Conservation (phyloP, 768 basidiomycete genomes). For the Boletales sp. region DNA sequence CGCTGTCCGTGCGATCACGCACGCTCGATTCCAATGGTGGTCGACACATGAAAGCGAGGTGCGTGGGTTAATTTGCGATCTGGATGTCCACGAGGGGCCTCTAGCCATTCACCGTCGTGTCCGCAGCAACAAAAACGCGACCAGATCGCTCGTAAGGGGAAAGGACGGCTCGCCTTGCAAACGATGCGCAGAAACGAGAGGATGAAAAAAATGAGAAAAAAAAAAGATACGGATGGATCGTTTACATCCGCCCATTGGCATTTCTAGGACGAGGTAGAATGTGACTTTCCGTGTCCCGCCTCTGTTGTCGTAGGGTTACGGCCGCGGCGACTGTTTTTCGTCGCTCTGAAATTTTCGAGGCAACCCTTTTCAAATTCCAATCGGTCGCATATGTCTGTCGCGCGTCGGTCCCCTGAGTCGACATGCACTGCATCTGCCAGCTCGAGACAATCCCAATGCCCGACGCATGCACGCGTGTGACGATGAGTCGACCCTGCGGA, state of each 20-base stretch:
- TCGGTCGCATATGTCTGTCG: constrained; percentile 5
- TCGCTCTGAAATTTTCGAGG: constrained; percentile 22
- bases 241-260: constrained; percentile 32
- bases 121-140: too few species aligned
- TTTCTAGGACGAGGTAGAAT: constrained; percentile 17
- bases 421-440: too few species aligned
- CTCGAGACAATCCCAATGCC: too few species aligned
- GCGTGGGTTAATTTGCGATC: constrained; percentile 2
- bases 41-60: constrained; percentile 23
- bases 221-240: constrained; percentile 18
- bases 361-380: constrained; percentile 25
- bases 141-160: too few species aligned
- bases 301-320: constrained; percentile 26
- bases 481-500: too few species aligned
- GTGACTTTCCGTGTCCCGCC: constrained; percentile 12
- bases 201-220: constrained; percentile 15
- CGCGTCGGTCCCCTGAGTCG: too few species aligned
- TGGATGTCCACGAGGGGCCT: neutral
- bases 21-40: constrained; percentile 16
- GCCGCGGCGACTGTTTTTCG: constrained; percentile 16
- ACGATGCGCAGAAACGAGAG: constrained; percentile 22
- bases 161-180: too few species aligned
- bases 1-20: constrained; percentile 33
- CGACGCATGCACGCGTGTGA: too few species aligned
- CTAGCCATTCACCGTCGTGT: constrained; percentile 20